Evolutionary conservation across 1,139 yeast genomes (phyloP), one percentile per base, ranked within the genome.

Genomic region (Hanseniaspora uvarum): DNA sequence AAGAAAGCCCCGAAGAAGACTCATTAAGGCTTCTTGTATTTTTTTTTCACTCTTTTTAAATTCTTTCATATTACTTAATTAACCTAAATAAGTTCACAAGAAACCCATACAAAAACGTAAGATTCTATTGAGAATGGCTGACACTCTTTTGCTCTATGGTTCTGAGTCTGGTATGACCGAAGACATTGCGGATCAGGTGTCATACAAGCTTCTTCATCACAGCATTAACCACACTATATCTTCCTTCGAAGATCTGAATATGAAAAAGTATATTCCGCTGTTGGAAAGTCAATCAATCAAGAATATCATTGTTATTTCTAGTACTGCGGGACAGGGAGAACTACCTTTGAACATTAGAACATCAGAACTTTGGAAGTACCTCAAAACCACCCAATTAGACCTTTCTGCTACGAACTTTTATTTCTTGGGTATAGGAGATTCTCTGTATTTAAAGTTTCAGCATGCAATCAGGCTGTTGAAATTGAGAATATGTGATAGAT

Each of bases 321-420:
- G 96, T 1, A 92, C 99, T 0, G 84, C 95, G 0, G 98, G 97
- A 4, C 97, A 92, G 66, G 99, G 99, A 18, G 96, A 85, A 59
- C 67, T 92, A 33, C 98, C 99, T 0, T 68, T 85, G 49, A 86
- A 87, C 64, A 83, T 85, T 2, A 72, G 74, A 58, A 74, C 74
- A 55, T 56, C 58, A 18, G 61, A 64, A 2, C 78, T 89, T 58
- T 85, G 95, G 94, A 74, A 76, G 59, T 80, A 83, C 57, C 67
- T 92, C 58, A 75, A 87, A 57, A 78, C 33, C 14, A 12, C 11
- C n/a, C 78, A 62, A 79, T 75, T 63, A 81, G 79, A 59, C 74
- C 92, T 8, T 92, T 95, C 0, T 54, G 59, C 83, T 63, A 63
- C 86, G 14, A 66, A 72, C 31, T 74, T 88, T 59, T 78, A 92